A percentile compares a stretch with the other conserved stretches of the same genome.
Evolutionary conservation across 345 rosid genomes (phyloP).

Genomic region (Boechera retrofracta): DNA sequence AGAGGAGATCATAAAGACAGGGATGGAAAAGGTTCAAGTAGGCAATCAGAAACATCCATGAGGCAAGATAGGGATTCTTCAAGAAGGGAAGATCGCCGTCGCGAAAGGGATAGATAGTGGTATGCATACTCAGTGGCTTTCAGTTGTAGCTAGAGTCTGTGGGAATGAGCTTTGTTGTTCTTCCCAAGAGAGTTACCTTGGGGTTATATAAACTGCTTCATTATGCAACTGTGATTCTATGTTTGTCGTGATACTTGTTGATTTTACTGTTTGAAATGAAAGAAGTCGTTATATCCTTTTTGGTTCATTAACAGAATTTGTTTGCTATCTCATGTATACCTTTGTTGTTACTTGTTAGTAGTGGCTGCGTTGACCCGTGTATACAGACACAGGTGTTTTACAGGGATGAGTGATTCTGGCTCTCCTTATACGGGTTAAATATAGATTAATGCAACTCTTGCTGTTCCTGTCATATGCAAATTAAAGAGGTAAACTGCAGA

Average conservation of each 20-base stretch:
- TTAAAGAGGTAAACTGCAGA: slow-evolving; percentile 23
- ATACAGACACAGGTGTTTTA: slow-evolving; percentile 20
- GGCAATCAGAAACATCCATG: slow-evolving; percentile 45
- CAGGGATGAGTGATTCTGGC: slow-evolving; percentile 19
- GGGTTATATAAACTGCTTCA: slow-evolving; percentile 10
- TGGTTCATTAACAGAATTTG: background rate
- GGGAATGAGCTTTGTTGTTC: slow-evolving; percentile 40
- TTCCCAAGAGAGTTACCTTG: slow-evolving; percentile 23
- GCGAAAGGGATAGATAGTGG: slow-evolving; percentile 33
- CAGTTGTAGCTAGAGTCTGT: background rate
- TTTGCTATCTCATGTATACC: background rate
- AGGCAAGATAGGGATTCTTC: slow-evolving; percentile 51
- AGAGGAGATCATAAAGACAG: slow-evolving; percentile 47
- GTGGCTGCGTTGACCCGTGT: slow-evolving; percentile 22
- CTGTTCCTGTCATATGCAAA: background rate
- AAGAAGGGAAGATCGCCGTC: slow-evolving; percentile 39
- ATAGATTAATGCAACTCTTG: slow-evolving; percentile 18
- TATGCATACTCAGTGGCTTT: slow-evolving; percentile 1
- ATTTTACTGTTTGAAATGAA: slow-evolving; percentile 22
- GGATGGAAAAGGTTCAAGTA: slow-evolving; percentile 47
- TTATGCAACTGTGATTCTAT: background rate
- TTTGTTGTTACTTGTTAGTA: slow-evolving; percentile 7
- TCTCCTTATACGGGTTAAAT: background rate
- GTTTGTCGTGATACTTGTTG: slow-evolving; percentile 14
- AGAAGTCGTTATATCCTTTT: background rate